Base-by-base conservation (phyloP, 2,329 filamentous ascomycete species). In the Alternaria consortialis region DNA sequence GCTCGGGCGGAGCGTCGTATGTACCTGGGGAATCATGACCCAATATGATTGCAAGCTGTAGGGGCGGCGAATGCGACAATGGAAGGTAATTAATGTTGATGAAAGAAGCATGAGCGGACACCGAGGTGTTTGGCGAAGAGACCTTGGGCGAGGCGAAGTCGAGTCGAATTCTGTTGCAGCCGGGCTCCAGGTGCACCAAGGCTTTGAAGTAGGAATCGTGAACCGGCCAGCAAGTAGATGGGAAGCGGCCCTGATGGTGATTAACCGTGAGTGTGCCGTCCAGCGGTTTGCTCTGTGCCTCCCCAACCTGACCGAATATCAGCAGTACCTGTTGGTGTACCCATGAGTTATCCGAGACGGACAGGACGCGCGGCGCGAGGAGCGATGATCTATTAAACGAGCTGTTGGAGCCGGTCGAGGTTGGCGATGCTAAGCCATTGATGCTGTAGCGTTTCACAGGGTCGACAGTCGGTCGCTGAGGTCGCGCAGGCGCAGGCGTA, bases 261-360 rank as follows among this genome's bases (percentile, higher is more conserved):
- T 86, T 90, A 63, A 97, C 86, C 3, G 89, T 93, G 52, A 98
- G 74, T 31, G 82, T 90, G 67, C 95, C 95, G 74, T 97, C 93
- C 62, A 96, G 80, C 53, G 87, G 83, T 74, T 87, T 87, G 53
- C 88, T 84, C 34, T 84, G 81, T 5, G 88, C 83, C 66, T 97
- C 92, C 60, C 91, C 93, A 67, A 97, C 90, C 50, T 91, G 89
- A 52, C 94, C 94, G 71, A 90, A 88, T 47, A 97, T 84, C 25
- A 95, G 85, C 20, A 97, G 84, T 8, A 96, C 87, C 77, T 97
- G 97, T 82, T 97, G 93, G 74, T 97, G 92, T 86, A 96, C 93
- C 91, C 93, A 97, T 60, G 92, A 89, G 68, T 91, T 91, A 66
- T 97, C 92, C 9, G 87, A 84, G 39, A 97, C 84, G 34, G 94